Evolutionary conservation across 305 asterid species (phyloP).

Genomic region (Petunia hybrid): DNA sequence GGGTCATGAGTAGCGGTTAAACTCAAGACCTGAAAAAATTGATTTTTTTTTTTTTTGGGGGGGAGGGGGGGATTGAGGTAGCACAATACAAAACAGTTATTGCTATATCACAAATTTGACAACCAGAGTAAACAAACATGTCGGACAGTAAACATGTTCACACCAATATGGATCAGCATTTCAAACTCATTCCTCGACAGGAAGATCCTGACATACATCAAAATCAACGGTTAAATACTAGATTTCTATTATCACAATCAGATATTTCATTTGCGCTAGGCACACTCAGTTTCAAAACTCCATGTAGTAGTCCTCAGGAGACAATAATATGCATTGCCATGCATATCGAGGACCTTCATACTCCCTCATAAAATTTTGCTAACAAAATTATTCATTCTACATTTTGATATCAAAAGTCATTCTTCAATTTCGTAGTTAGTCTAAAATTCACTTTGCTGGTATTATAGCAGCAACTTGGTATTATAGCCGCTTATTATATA

Average conservation of each 20-base stretch:
- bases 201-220: neutral
- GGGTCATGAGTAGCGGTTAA: neutral
- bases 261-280: neutral
- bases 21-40: neutral
- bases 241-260: neutral
- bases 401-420: neutral
- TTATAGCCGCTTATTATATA: neutral
- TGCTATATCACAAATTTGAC: neutral
- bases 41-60: too few relatives aligned
- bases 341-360: neutral
- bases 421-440: neutral
- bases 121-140: neutral
- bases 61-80: neutral
- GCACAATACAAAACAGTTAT: neutral
- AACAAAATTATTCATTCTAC: neutral
- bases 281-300: neutral
- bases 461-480: conserved; percentile 10
- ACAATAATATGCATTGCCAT: neutral
- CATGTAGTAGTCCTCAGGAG: neutral
- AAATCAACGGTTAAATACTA: neutral
- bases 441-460: conserved; percentile 7
- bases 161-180: neutral
- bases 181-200: neutral
- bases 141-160: neutral
- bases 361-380: neutral